phyloP scores from a whole-genome alignment of 768 basidiomycete species.

The Dioszegia aurantiaca region DNA sequence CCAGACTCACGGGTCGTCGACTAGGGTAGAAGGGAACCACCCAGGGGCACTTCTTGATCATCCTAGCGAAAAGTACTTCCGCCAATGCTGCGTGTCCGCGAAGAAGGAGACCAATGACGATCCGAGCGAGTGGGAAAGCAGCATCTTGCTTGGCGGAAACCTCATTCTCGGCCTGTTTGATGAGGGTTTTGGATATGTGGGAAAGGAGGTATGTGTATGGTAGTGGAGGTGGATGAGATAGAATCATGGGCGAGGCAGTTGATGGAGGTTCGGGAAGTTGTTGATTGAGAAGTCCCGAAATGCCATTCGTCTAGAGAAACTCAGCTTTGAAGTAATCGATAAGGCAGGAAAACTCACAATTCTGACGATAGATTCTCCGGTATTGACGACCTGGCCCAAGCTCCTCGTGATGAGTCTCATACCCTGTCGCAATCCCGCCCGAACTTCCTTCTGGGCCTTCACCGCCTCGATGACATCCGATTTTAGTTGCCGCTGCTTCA shows the following conservation, averaged over 20 bases:
- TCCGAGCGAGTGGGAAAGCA: slow-evolving; percentile 75
- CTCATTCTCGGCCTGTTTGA: slow-evolving; percentile 90
- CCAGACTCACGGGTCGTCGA: slow-evolving; percentile 56
- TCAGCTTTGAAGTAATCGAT: slow-evolving; percentile 25
- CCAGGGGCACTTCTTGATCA: slow-evolving; percentile 89
- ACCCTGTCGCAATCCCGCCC: slow-evolving; percentile 26
- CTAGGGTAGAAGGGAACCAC: slow-evolving; percentile 67
- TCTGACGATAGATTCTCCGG: slow-evolving; percentile 29
- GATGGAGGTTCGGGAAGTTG: slow-evolving; percentile 23
- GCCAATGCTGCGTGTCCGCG: slow-evolving; percentile 64
- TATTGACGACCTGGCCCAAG: slow-evolving; percentile 50
- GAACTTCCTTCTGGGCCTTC: slow-evolving; percentile 58
- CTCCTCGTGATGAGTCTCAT: slow-evolving; percentile 47
- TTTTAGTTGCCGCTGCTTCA: slow-evolving; percentile 44
- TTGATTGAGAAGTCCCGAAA: slow-evolving; percentile 55
- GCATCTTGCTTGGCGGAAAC: slow-evolving; percentile 82
- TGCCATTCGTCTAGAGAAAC: slow-evolving; percentile 37
- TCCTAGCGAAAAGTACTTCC: slow-evolving; percentile 74
- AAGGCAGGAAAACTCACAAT: slow-evolving; percentile 33
- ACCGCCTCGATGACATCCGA: slow-evolving; percentile 56
- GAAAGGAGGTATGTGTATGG: slow-evolving; percentile 72
- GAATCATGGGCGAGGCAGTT: slow-evolving; percentile 28
- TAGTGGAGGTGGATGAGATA: slow-evolving; percentile 46
- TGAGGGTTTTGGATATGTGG: slow-evolving; percentile 80
- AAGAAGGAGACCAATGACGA: slow-evolving; percentile 64